A percentile compares a stretch with the other conserved stretches of the same genome.
Evolutionary conservation across 2,329 filamentous ascomycete species (phyloP).

Genomic region (Mycosphaerelloides madeirae): DNA sequence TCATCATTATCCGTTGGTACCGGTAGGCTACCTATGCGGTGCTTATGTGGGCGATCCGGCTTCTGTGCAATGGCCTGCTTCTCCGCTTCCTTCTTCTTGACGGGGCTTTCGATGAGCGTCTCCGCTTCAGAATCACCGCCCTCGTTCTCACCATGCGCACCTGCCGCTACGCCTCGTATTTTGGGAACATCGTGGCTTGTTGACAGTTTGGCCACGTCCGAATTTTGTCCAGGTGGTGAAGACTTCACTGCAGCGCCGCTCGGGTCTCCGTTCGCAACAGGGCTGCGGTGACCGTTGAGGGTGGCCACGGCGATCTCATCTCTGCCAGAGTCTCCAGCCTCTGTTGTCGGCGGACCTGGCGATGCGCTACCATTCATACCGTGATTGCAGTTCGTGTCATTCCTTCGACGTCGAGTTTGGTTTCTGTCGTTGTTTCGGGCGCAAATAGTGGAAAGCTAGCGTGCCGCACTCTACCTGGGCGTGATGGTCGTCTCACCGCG

Average conservation of each 20-base stretch:
- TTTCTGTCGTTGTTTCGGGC: too few species aligned
- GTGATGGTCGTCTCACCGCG: too few species aligned
- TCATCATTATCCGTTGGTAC: conserved; percentile 29
- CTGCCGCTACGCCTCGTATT: conserved; percentile 4
- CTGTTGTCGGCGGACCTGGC: conserved; percentile 19
- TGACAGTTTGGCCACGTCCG: conserved; percentile 6
- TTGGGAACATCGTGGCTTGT: conserved; percentile 8
- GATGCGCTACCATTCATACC: conserved; percentile 30
- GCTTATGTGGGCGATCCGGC: conserved; percentile 20
- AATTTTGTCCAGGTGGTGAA: conserved; percentile 12
- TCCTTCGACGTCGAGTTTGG: too few species aligned
- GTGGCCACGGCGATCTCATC: conserved; percentile 4
- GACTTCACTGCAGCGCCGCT: conserved; percentile 10
- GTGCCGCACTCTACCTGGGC: too few species aligned
- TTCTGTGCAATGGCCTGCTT: conserved; percentile 27
- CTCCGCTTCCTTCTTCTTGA: conserved; percentile 36
- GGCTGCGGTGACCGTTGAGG: conserved; percentile 10
- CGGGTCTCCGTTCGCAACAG: conserved; percentile 1
- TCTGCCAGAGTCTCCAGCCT: conserved; percentile 12
- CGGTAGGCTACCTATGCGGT: conserved; percentile 30
- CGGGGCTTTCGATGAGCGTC: conserved; percentile 44
- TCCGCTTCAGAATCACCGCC: conserved; percentile 47
- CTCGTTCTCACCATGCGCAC: conserved; percentile 24
- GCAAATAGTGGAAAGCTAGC: too few species aligned
- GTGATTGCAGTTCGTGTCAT: too few species aligned